Percentiles rank a stretch among this genome's conserved stretches.
Conservation (phyloP, 345 rosid species). For the Anastatica hierochuntica region DNA sequence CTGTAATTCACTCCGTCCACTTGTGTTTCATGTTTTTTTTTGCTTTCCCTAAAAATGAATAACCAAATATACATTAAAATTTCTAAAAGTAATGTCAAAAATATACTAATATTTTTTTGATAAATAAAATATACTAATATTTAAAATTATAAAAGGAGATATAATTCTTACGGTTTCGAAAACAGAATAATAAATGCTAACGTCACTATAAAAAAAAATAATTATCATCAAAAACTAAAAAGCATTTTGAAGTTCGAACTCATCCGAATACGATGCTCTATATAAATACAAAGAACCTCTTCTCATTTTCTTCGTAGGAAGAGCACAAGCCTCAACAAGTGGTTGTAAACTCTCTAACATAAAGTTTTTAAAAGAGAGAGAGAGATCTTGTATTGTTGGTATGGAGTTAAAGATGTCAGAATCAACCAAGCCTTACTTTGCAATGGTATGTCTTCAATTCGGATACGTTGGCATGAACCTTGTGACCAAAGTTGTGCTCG, state of each 20-base stretch:
- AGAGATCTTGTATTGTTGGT: background rate
- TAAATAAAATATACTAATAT: no score
- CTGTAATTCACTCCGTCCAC: conserved; percentile 19
- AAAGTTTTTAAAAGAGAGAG: no score
- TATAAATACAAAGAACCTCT: conserved; percentile 26
- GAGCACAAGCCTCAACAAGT: conserved; percentile 15
- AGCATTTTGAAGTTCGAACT: conserved; percentile 16
- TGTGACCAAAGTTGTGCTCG: conserved; percentile 70
- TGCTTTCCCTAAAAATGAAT: no score
- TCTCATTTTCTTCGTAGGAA: conserved; percentile 15
- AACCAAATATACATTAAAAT: no score
- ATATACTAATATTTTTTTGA: no score
- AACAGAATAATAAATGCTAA: conserved; percentile 14
- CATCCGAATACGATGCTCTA: conserved; percentile 24
- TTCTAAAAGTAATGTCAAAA: no score
- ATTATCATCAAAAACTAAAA: conserved; percentile 13
- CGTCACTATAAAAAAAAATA: conserved; percentile 3
- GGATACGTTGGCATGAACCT: conserved; percentile 94
- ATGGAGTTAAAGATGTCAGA: conserved; percentile 45
- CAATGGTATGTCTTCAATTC: conserved; percentile 83
- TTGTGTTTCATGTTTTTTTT: conserved; percentile 10
- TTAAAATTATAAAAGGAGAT: no score
- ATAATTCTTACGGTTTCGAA: background rate
- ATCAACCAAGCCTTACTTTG: conserved; percentile 63
- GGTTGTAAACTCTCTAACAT: no score